Evolutionary conservation across 2,329 filamentous ascomycete genomes (phyloP).

Genomic region (Allantophomopsis cytisporea): DNA sequence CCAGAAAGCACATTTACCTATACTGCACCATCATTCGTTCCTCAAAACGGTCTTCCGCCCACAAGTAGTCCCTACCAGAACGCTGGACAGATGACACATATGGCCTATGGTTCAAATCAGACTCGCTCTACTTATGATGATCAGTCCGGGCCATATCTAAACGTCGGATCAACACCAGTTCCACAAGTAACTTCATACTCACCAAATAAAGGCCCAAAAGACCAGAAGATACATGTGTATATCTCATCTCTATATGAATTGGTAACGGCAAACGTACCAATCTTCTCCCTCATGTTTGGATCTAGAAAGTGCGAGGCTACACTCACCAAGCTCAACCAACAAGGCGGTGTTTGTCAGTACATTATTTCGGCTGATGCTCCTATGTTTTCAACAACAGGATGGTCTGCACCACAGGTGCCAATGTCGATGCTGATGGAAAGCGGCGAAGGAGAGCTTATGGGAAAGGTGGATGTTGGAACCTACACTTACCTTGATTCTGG

Average conservation of each 20-base stretch:
- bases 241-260: constrained; percentile 67
- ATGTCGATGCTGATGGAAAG: constrained; percentile 46
- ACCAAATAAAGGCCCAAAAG: constrained; percentile 53
- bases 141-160: constrained; percentile 53
- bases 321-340: constrained; percentile 45
- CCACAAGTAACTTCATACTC: constrained; percentile 56
- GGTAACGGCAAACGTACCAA: constrained; percentile 38
- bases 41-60: constrained; percentile 31
- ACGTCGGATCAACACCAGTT: constrained; percentile 40
- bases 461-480: constrained; percentile 39
- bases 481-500: constrained; percentile 43
- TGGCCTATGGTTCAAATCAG: constrained; percentile 27
- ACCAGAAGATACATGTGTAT: constrained; percentile 60
- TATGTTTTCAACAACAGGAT: constrained; percentile 41
- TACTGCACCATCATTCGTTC: constrained; percentile 31
- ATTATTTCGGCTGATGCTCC: constrained; percentile 62
- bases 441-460: constrained; percentile 33
- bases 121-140: constrained; percentile 42
- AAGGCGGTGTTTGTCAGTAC: constrained; percentile 53
- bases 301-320: constrained; percentile 57
- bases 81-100: constrained; percentile 13
- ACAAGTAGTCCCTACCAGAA: constrained; percentile 13
- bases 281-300: constrained; percentile 65
- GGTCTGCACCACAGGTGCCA: constrained; percentile 38
- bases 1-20: constrained; percentile 29